Evolutionary conservation across 2,329 filamentous ascomycete genomes (phyloP).

Genomic region (Fonsecaea pedrosoi): DNA sequence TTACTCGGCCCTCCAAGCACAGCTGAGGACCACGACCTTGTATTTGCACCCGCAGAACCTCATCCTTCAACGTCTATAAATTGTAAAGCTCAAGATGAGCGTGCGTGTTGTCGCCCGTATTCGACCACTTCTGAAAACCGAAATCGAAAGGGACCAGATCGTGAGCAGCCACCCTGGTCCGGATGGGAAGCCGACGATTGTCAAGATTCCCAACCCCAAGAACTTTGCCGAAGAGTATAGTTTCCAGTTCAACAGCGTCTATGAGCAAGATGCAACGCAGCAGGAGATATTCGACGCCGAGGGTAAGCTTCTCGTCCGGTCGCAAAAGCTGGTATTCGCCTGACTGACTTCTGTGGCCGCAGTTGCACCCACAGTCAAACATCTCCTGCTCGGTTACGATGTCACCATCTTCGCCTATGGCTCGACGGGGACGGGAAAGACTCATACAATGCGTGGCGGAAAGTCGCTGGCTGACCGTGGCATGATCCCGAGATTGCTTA

Average conservation of each 20-base stretch:
- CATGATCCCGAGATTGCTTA: conserved; percentile 84
- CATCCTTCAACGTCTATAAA: neutral
- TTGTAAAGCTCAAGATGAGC: conserved; percentile 35
- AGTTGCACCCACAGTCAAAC: conserved; percentile 90
- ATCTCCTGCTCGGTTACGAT: conserved; percentile 87
- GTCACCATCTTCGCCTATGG: conserved; percentile 92
- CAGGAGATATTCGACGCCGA: conserved; percentile 88
- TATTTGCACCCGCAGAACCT: neutral
- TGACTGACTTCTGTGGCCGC: conserved; percentile 30
- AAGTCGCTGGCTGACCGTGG: conserved; percentile 84
- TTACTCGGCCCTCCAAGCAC: neutral
- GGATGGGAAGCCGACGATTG: conserved; percentile 67
- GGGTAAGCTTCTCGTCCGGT: conserved; percentile 59
- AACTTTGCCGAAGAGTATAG: conserved; percentile 90
- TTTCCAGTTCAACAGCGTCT: conserved; percentile 94
- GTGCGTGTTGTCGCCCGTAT: conserved; percentile 91
- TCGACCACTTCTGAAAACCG: conserved; percentile 82
- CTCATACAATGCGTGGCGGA: conserved; percentile 93
- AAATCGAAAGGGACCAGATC: conserved; percentile 86
- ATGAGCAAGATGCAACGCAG: conserved; percentile 79
- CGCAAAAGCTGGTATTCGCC: neutral
- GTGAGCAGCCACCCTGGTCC: conserved; percentile 68
- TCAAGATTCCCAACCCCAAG: conserved; percentile 92
- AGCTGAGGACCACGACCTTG: conserved; percentile 1
- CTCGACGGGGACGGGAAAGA: conserved; percentile 92